phyloP scores from a whole-genome alignment of 352 stramenopile species.

The Albugo laibachii region DNA sequence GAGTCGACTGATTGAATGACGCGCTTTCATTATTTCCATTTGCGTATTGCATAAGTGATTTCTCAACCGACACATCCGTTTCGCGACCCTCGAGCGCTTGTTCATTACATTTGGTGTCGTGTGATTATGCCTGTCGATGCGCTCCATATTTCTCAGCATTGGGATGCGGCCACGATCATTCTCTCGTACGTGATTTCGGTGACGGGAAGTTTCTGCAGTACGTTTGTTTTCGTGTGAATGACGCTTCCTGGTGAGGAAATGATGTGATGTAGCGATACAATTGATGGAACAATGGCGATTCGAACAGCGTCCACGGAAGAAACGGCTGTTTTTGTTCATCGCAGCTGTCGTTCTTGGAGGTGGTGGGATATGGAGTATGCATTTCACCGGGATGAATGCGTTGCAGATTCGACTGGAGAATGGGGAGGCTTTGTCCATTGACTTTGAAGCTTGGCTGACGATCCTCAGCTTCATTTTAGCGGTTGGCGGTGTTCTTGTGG shows the following conservation, averaged over 20 bases:
- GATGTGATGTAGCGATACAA: conserved; percentile 22
- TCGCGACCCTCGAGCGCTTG: too few species aligned
- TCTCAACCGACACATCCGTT: too few species aligned
- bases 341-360: conserved; percentile 25
- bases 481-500: conserved; percentile 28
- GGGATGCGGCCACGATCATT: conserved; percentile 18
- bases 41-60: too few species aligned
- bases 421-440: conserved; percentile 13
- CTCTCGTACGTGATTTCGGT: conserved; percentile 34
- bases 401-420: conserved; percentile 16
- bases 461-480: conserved; percentile 34
- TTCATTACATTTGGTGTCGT: too few species aligned
- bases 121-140: too few species aligned
- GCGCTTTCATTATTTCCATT: too few species aligned
- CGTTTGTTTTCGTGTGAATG: neutral
- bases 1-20: too few species aligned
- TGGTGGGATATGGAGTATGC: conserved; percentile 48
- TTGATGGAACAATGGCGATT: conserved; percentile 51
- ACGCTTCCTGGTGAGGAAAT: too few species aligned
- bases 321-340: conserved; percentile 19
- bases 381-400: conserved; percentile 55
- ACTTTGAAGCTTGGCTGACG: conserved; percentile 35
- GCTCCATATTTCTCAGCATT: conserved; percentile 16
- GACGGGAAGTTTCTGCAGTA: conserved; percentile 48
- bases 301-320: conserved; percentile 12